These are phyloP conservation scores for Psilocybe cyanescens DNA, from an alignment of 768 basidiomycete species.

Conservation along the genomic window DNA sequence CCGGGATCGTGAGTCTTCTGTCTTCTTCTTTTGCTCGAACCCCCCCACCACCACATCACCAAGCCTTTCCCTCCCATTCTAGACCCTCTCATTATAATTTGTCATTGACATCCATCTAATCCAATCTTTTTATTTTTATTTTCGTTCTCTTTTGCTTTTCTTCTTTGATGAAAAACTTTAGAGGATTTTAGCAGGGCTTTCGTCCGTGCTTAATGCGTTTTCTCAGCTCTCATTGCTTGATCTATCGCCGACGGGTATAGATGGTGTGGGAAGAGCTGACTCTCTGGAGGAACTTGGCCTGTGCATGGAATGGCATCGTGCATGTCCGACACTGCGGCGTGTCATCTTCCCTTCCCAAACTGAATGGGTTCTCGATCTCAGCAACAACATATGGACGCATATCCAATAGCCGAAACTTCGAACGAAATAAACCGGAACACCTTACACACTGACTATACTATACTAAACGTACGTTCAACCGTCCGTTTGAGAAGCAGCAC, in stretches of 20 bases:
- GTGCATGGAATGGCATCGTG: slow-evolving; percentile 56
- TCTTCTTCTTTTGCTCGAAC: slow-evolving; percentile 2
- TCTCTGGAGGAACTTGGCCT: slow-evolving; percentile 53
- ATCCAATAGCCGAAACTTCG: too few relatives aligned
- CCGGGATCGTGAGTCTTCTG: slow-evolving; percentile 61
- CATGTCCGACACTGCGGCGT: slow-evolving; percentile 54
- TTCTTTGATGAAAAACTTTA: slow-evolving; percentile 22
- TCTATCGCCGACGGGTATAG: slow-evolving; percentile 60
- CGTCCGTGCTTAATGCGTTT: slow-evolving; percentile 59
- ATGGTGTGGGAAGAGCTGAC: slow-evolving; percentile 45
- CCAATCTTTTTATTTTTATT: not conserved
- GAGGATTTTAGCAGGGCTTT: slow-evolving; percentile 62
- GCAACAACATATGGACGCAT: too few relatives aligned
- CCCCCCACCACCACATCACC: slow-evolving; percentile 2
- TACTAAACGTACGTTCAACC: too few relatives aligned
- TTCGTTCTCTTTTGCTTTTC: not conserved
- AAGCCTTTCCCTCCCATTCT: not conserved
- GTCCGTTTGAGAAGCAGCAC: too few relatives aligned
- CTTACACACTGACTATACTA: too few relatives aligned
- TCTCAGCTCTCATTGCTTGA: slow-evolving; percentile 54
- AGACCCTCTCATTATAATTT: not conserved
- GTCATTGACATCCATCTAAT: not conserved
- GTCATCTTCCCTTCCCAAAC: slow-evolving; percentile 61
- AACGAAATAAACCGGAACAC: too few relatives aligned
- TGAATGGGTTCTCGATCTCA: slow-evolving; percentile 41